These are phyloP conservation scores for Sapria himalayana DNA, from an alignment of 345 rosid genomes.

Conservation along the genomic window DNA sequence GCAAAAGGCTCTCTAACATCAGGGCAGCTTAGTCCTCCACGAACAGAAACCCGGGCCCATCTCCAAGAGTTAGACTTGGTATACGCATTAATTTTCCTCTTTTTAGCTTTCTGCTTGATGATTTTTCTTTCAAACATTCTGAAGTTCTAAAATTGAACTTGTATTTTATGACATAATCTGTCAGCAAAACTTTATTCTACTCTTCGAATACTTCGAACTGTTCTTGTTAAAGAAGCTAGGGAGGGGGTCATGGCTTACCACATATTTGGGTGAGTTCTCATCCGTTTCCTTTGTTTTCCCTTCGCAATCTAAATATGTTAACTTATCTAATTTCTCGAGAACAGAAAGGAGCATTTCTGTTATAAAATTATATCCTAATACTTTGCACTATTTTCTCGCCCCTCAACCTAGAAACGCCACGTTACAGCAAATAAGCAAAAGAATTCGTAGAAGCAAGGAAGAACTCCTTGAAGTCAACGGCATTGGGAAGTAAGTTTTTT, in stretches of 20 bases:
- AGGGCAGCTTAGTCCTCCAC: conserved; percentile 7
- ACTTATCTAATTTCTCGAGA: no score
- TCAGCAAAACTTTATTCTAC: conserved; percentile 51
- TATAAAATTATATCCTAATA: no score
- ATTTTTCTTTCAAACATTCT: conserved; percentile 3
- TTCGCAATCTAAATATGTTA: no score
- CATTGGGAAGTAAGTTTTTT: conserved; percentile 68
- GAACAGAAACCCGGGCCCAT: conserved; percentile 5
- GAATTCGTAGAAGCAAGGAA: conserved; percentile 69
- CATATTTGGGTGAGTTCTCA: conserved; percentile 53
- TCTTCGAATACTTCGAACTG: conserved; percentile 53
- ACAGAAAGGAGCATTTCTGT: no score
- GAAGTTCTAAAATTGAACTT: background rate
- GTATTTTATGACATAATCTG: conserved; percentile 26
- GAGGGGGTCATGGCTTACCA: conserved; percentile 84
- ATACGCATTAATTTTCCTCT: conserved; percentile 4
- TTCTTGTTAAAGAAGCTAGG: conserved; percentile 64
- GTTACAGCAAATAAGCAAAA: conserved; percentile 51
- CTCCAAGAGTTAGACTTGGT: conserved; percentile 12
- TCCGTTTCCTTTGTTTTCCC: background rate
- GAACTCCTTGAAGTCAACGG: conserved; percentile 88
- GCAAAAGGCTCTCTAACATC: conserved; percentile 11
- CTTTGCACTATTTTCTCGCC: no score
- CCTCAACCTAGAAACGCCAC: conserved; percentile 42
- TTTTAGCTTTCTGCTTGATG: conserved; percentile 4